These are phyloP conservation scores for Misopates orontium DNA, from an alignment of 257 asterid species.

Conservation along the genomic window DNA sequence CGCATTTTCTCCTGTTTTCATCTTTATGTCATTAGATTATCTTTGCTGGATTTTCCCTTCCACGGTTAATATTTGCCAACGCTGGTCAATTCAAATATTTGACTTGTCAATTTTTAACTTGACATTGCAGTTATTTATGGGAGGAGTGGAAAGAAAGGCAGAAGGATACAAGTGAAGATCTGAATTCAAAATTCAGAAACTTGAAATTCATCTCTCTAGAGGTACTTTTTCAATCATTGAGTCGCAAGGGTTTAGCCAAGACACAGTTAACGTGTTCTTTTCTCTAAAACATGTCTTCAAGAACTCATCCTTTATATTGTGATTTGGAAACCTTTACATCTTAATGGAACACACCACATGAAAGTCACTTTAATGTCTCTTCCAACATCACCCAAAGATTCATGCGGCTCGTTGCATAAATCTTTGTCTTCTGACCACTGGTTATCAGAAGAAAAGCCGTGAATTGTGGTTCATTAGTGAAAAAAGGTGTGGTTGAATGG, in stretches of 20 bases:
- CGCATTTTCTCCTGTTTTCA: constrained; percentile 8
- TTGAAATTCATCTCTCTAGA: constrained; percentile 78
- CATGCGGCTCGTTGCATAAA: not conserved
- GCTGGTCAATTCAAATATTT: constrained; percentile 17
- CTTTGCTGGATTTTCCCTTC: constrained; percentile 19
- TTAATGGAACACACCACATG: not conserved
- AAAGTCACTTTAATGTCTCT: not conserved
- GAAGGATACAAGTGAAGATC: constrained; percentile 59
- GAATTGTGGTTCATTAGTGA: not conserved
- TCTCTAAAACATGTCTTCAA: not conserved
- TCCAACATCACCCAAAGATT: not conserved
- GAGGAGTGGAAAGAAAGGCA: constrained; percentile 97
- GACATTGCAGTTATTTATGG: constrained; percentile 72
- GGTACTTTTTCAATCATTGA: constrained; percentile 40
- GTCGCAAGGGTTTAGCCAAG: not conserved
- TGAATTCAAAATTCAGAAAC: constrained; percentile 59
- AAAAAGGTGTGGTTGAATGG: not conserved
- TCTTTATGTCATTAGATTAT: not conserved
- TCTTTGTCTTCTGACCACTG: constrained; percentile 4
- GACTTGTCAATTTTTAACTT: constrained; percentile 25
- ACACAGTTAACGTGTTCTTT: too few relatives aligned
- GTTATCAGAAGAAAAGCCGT: constrained; percentile 6
- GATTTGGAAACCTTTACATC: constrained; percentile 15
- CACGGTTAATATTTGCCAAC: constrained; percentile 9
- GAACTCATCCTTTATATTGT: constrained; percentile 23